Conservation (phyloP, 257 asterid genomes). For the Primulina eburnea region DNA sequence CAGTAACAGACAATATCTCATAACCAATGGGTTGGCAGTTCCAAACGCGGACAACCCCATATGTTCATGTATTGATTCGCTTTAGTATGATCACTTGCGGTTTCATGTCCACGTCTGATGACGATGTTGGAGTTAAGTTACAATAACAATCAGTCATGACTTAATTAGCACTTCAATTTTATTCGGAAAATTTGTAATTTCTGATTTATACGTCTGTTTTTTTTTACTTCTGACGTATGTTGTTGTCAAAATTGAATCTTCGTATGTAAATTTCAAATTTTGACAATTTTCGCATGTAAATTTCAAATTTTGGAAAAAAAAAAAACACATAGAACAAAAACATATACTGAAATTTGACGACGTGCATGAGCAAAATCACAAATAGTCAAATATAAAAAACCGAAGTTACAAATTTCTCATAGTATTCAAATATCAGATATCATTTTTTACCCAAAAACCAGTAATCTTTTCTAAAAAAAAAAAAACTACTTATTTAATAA, state of each 20-base stretch:
- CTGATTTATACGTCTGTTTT: no score
- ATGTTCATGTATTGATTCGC: background rate
- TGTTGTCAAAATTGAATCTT: no score
- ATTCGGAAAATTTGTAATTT: background rate
- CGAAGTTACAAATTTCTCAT: no score
- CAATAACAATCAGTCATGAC: background rate
- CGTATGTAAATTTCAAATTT: no score
- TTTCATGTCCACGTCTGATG: slow-evolving; percentile 32
- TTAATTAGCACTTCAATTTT: background rate
- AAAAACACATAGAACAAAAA: no score
- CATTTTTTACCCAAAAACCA: background rate
- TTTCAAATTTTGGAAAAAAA: no score
- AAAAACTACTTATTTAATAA: no score
- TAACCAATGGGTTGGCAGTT: slow-evolving; percentile 26
- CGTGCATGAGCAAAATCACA: background rate
- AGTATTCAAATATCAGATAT: no score
- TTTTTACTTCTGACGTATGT: no score
- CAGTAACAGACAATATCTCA: slow-evolving; percentile 34
- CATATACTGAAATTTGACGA: no score
- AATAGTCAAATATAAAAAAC: no score
- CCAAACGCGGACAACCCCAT: background rate
- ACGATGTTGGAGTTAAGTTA: slow-evolving; percentile 9
- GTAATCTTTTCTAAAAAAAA: background rate
- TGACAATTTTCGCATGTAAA: no score
- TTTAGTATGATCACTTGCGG: slow-evolving; percentile 20